These are phyloP conservation scores for Coffea eugenioides DNA, from an alignment of 257 asterid genomes.

Conservation along the genomic window DNA sequence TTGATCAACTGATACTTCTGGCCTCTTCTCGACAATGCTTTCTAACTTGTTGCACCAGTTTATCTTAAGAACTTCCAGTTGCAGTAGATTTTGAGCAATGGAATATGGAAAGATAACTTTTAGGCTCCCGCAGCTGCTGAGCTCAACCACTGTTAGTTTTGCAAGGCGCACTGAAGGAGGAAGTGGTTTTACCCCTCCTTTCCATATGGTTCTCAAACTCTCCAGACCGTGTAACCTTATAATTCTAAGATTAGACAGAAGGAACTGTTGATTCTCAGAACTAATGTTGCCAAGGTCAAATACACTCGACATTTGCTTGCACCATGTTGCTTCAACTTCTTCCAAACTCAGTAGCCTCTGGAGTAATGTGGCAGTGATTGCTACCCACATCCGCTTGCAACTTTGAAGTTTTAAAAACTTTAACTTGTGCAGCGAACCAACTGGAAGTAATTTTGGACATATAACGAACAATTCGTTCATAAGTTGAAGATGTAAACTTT, in stretches of 20 bases:
- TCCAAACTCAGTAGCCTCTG: constrained; percentile 7
- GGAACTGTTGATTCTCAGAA: background rate
- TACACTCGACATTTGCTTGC: background rate
- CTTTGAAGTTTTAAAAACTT: background rate
- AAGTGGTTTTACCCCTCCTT: background rate
- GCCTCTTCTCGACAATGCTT: background rate
- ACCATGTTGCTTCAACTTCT: constrained; percentile 10
- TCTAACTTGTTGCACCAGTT: background rate
- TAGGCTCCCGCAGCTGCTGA: background rate
- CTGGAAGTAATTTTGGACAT: background rate
- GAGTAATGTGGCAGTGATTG: background rate
- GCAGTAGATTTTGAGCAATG: background rate
- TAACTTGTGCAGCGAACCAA: constrained; percentile 2
- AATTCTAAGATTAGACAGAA: constrained; percentile 11
- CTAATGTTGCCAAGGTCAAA: background rate
- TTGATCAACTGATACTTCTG: background rate
- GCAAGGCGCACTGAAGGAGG: background rate
- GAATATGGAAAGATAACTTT: background rate
- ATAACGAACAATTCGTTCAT: background rate
- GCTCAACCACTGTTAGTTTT: constrained; percentile 5
- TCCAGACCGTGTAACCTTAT: background rate
- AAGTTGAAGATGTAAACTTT: constrained; percentile 2
- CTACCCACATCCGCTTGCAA: background rate
- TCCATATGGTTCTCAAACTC: background rate
- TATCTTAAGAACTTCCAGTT: constrained; percentile 15